Evolutionary conservation across 164 flowering plant genomes (phyloP), one percentile per base, ranked within the genome.

Genomic region (Macadamia tetraphylla): DNA sequence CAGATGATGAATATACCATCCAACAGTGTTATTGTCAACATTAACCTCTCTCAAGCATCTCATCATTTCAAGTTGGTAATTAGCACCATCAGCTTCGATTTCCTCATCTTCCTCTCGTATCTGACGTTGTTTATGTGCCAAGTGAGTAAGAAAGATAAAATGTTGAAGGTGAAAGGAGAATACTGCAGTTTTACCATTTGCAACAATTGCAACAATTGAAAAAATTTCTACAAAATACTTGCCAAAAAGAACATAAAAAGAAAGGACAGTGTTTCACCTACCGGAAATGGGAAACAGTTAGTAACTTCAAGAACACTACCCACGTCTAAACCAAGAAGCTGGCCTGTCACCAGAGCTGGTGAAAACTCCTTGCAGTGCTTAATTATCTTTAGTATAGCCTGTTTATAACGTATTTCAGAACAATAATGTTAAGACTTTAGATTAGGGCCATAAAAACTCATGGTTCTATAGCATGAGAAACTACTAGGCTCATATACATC

Each of bases 51-150:
- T 85, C 82, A 94, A 73, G 77, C 99, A 94, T 71, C 97, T 87
- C 99, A 94, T 94, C 99, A 94, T 92, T 52, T 94, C 99, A 72
- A 94, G 97, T 78, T 94, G 99, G 76, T 94, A 94, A 79, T 92
- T 94, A 68, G 99, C 97, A 70, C 99, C 99, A 66, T 94, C 99
- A 23, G 97, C 95, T 80, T 94, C 99, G 82, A 90, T 83, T 77
- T 94, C 99, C 68, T 91, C 97, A 76, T 92, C 97, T 63, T 94
- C 99, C 66, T 92, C 99, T 15, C 92, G 81, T 18, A 78, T 77
- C 99, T 94, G 73, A 11, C 58, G 13, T 48, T 53, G 5, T 49
- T 1, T 53, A 23, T 23, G 59, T 42, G 62, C 9, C 11, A 15
- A 17, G 18, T 3, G 1, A 57, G 1, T 61, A 13, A 42, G 11